These are phyloP conservation scores for Arthrinium puccinioides DNA, from an alignment of 2,329 filamentous ascomycete species.

Conservation along the genomic window DNA sequence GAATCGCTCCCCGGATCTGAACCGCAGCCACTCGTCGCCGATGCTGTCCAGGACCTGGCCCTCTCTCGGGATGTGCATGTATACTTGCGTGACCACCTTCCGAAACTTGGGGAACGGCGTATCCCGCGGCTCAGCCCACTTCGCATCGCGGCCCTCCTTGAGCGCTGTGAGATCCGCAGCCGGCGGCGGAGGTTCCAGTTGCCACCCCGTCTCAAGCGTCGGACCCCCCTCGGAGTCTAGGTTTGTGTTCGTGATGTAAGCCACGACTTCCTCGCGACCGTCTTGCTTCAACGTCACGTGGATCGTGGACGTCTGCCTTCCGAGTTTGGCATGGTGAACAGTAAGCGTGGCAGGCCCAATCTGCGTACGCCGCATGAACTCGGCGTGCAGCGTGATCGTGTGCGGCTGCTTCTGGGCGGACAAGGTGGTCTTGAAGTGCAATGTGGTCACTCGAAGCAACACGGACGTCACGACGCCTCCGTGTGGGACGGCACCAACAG, in stretches of 20 bases:
- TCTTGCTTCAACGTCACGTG: conserved; percentile 16
- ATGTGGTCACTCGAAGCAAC: conserved; percentile 44
- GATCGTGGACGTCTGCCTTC: conserved; percentile 25
- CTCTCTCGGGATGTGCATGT: conserved; percentile 14
- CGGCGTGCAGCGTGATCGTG: conserved; percentile 19
- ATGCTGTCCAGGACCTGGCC: conserved; percentile 14
- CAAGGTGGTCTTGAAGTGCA: conserved; percentile 23
- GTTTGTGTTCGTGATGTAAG: conserved; percentile 59
- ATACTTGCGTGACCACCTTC: conserved; percentile 14
- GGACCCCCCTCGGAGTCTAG: conserved; percentile 50
- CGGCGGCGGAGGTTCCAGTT: conserved; percentile 27
- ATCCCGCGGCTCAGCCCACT: conserved; percentile 13
- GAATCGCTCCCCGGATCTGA: conserved; percentile 19
- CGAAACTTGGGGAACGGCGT: conserved; percentile 16
- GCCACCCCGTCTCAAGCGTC: conserved; percentile 42
- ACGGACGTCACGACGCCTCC: conserved; percentile 62
- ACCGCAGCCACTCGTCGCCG: conserved; percentile 21
- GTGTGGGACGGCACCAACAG: conserved; percentile 50
- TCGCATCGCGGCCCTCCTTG: conserved; percentile 17
- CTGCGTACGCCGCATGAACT: conserved; percentile 24
- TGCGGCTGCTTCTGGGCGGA: conserved; percentile 20
- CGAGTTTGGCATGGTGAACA: conserved; percentile 23
- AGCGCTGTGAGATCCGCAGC: conserved; percentile 11
- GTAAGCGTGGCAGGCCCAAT: conserved; percentile 18
- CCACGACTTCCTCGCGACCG: conserved; percentile 53